Base-by-base conservation (phyloP, 495 filamentous ascomycete genomes). In the Penicillium paxilli region DNA sequence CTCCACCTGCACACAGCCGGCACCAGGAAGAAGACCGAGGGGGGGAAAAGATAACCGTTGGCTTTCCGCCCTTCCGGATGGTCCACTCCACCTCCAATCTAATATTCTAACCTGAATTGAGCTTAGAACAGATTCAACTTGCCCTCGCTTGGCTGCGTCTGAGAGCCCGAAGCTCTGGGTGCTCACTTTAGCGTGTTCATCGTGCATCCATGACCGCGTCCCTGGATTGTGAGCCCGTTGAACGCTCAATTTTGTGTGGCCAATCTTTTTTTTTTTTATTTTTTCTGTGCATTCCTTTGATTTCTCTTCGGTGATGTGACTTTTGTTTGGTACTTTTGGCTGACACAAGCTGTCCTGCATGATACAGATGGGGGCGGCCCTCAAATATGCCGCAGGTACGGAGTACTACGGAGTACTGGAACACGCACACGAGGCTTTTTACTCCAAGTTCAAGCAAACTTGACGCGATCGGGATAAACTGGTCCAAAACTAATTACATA, bases 1-100 rank as follows among this genome's bases (percentile, higher is more conserved):
- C 51, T 62, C 55, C 58, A 64, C 53, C 49, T 60, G 63, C 56
- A 65, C 51, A 47, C 56, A 63, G 40, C 62, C 59, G 57, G 47
- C 35, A 37, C 44, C 47, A 32, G 40, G 40, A 42, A 23, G 20
- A 11, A 19, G 40, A 22, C 40, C 21, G 40, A 42, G 9, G 40
- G 22, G 22, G 26, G 50, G 49, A 50, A 57, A 46, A 51, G 50
- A 51, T 59, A 60, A 54, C 59, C 57, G 63, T 63, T 66, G 63
- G 56, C 30, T 49, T 60, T 57, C 61, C 61, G 46, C 37, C 26
- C 47, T 55, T 57, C 42, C 54, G 51, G 51, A 32, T 49, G 44
- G 38, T 30, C 57, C 57, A 54, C 47, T 55, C 28, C n/a, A 46
- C 16, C 28, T 47, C 33, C 26, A 20, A 19, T 9, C 44, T 20